phyloP scores from a whole-genome alignment of 345 rosid genomes.

The Bretschneidera sinensis region DNA sequence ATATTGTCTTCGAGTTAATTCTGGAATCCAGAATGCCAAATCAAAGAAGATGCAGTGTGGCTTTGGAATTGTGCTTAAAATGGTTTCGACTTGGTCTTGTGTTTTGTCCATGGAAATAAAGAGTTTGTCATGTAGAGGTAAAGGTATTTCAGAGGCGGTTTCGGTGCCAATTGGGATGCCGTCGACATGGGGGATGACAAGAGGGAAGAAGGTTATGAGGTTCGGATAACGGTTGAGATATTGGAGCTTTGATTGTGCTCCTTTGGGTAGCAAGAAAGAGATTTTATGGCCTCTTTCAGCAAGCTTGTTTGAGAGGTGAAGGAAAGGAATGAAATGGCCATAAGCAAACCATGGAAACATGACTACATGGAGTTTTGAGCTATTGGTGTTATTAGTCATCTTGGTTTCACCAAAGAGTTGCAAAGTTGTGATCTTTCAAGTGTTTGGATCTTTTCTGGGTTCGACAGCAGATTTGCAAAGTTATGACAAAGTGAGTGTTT shows the following conservation, averaged over 20 bases:
- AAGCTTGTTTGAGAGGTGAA: conserved; percentile 53
- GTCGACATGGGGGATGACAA: conserved; percentile 37
- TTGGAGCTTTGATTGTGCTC: conserved; percentile 31
- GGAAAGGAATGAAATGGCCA: conserved; percentile 59
- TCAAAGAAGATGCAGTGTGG: conserved; percentile 31
- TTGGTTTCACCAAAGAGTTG: not conserved
- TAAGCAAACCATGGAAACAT: conserved; percentile 65
- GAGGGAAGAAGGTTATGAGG: conserved; percentile 29
- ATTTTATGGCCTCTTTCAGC: conserved; percentile 45
- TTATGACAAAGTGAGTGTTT: no score
- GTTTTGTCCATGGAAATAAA: conserved; percentile 6
- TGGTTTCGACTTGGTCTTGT: conserved; percentile 20
- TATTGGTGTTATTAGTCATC: not conserved
- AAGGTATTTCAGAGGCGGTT: conserved; percentile 24
- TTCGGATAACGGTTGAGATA: conserved; percentile 34
- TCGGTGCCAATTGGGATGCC: conserved; percentile 32
- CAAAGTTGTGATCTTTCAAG: no score
- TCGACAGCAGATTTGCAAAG: no score
- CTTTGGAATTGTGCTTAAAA: conserved; percentile 12
- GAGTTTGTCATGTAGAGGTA: not conserved
- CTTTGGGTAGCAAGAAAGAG: conserved; percentile 43
- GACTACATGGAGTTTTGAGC: conserved; percentile 26
- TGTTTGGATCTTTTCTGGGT: no score
- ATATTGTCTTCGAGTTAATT: conserved; percentile 7
- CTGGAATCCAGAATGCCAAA: conserved; percentile 24